Evolutionary conservation across 495 filamentous ascomycete genomes (phyloP), one percentile per base, ranked within the genome.

Genomic region (Neurospora sp.): DNA sequence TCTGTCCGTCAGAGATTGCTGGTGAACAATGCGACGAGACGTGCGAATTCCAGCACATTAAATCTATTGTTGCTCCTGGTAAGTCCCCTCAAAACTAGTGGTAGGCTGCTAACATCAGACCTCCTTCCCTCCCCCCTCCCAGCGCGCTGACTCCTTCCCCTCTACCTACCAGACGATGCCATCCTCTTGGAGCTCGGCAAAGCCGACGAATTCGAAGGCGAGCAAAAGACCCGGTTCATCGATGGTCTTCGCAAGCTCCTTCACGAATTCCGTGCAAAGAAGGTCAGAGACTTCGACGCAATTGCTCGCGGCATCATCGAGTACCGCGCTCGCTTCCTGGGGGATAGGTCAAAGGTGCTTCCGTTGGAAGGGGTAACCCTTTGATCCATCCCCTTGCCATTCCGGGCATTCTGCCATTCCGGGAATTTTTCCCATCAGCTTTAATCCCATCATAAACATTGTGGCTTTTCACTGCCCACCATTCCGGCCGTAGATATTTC

Each of bases 121-220:
- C 74, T 76, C 44, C 69, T 46, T 76, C 69, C 59, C 11, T 69
- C 73, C 74, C 78, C 75, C 78, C 72, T 74, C 76, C 80, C 78
- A 83, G 79, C 81, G 54, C 54, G 81, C 90, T 92, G 86, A 93
- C 90, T 83, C 81, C 80, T 83, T 84, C 82, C 80, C 78, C 81
- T 81, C 84, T 87, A 62, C 66, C 80, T 74, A 80, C 74, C 85
- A 97, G 94, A 96, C 88, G 92, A 96, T 80, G 90, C 91, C 78
- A 92, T 97, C 69, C 90, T 97, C 69, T 86, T 93, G 72, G 89
- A 96, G 74, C 89, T 98, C 78, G 93, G 93, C 74, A 89, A 89
- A 39, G 82, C 90, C 71, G 93, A 94, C 77, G 90, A 91, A 69
- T 89, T 89, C 76, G 88, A 84, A 27, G 86, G 89, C 74, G 90